A percentile compares a stretch with the other conserved stretches of the same genome.
phyloP scores from a whole-genome alignment of 345 rosid species.

The Raphanus sativus region DNA sequence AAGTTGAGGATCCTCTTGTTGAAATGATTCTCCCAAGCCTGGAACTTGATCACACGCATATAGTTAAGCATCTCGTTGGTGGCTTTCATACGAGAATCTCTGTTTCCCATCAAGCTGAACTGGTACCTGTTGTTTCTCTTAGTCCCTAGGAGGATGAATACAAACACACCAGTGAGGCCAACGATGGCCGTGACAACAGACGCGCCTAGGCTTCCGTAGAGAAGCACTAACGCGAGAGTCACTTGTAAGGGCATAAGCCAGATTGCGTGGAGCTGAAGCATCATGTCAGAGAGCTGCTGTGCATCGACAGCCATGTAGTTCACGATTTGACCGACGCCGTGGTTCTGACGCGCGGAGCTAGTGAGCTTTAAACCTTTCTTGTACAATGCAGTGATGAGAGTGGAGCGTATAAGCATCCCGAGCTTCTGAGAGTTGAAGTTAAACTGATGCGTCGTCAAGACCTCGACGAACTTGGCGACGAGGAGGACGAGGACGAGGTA shows the following conservation, averaged over 20 bases:
- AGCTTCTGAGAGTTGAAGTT: slow-evolving; percentile 91
- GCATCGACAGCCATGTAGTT: slow-evolving; percentile 99
- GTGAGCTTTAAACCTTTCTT: slow-evolving; percentile 74
- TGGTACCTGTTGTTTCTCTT: slow-evolving; percentile 67
- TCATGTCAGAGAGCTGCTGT: slow-evolving; percentile 98
- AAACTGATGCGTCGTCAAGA: slow-evolving; percentile 72
- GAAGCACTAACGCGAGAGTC: slow-evolving; percentile 61
- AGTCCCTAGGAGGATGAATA: slow-evolving; percentile 55
- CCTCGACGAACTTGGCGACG: slow-evolving; percentile 79
- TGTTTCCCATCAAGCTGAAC: slow-evolving; percentile 62
- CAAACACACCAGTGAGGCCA: slow-evolving; percentile 54
- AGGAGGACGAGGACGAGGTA: slow-evolving; percentile 76
- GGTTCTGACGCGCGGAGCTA: slow-evolving; percentile 86
- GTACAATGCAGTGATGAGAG: slow-evolving; percentile 79
- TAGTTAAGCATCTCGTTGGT: slow-evolving; percentile 89
- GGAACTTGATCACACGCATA: slow-evolving; percentile 94
- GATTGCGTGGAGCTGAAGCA: slow-evolving; percentile 86
- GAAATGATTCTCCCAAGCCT: slow-evolving; percentile 96
- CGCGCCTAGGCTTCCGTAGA: slow-evolving; percentile 63
- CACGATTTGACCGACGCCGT: slow-evolving; percentile 95
- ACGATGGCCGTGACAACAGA: slow-evolving; percentile 57
- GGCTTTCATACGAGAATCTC: slow-evolving; percentile 92
- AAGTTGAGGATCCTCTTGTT: slow-evolving; percentile 68
- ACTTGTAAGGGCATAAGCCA: slow-evolving; percentile 94
- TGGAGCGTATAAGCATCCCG: slow-evolving; percentile 88